Percentiles rank a stretch among this genome's conserved stretches.
Conservation (phyloP, 1,139 yeast genomes). For the Hyphopichia buzzinii region DNA sequence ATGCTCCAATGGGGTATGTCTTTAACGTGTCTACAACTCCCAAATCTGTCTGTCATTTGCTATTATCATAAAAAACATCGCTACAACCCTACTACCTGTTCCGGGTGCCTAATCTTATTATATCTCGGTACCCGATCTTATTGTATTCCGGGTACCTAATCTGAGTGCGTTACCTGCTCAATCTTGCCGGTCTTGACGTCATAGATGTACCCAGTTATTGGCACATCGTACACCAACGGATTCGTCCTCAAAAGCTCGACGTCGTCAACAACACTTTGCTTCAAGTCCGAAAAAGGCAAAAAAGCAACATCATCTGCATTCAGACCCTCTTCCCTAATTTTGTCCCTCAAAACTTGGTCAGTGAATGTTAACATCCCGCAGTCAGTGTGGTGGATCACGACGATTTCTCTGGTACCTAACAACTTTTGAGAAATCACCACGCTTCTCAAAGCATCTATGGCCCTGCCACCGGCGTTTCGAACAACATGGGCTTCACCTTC, state of each 20-base stretch:
- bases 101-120: too few relatives aligned
- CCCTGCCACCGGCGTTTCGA: conserved; percentile 46
- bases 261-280: conserved; percentile 35
- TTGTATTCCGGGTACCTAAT: too few relatives aligned
- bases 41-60: too few relatives aligned
- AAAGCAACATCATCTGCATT: conserved; percentile 28
- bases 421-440: conserved; percentile 33
- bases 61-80: too few relatives aligned
- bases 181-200: conserved; percentile 36
- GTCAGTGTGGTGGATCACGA: conserved; percentile 41
- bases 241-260: conserved; percentile 23
- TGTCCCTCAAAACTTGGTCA: conserved; percentile 25
- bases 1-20: too few relatives aligned
- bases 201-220: conserved; percentile 35
- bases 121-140: too few relatives aligned
- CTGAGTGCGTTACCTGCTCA: conserved; percentile 13
- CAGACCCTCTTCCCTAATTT: conserved; percentile 26
- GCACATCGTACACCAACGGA: conserved; percentile 30
- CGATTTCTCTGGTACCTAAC: conserved; percentile 38
- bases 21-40: too few relatives aligned
- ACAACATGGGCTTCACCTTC: conserved; percentile 48
- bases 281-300: conserved; percentile 32
- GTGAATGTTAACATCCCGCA: conserved; percentile 44
- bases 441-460: conserved; percentile 39
- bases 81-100: too few relatives aligned